A percentile compares a stretch with the other conserved stretches of the same genome.
phyloP scores from a whole-genome alignment of 345 rosid species.

The Eucalyptus urophylla region DNA sequence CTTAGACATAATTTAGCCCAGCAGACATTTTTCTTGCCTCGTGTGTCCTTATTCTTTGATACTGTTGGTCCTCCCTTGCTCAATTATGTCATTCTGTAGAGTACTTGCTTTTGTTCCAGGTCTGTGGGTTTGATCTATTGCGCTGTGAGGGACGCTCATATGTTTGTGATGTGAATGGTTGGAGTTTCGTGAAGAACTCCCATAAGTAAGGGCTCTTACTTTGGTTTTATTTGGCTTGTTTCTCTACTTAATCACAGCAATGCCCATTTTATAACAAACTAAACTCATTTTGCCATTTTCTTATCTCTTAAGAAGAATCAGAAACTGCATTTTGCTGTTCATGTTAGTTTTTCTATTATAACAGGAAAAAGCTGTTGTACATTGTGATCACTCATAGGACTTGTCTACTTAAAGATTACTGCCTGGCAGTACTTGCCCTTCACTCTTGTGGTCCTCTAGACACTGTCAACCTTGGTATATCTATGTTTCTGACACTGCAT shows the following conservation, averaged over 20 bases:
- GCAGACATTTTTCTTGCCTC: background rate
- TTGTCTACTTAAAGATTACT: background rate
- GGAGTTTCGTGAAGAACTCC: constrained; percentile 99
- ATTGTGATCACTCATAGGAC: background rate
- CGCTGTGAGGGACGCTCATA: constrained; percentile 95
- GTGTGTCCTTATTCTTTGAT: background rate
- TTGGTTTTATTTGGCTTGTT: background rate
- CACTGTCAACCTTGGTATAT: background rate
- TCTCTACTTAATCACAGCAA: background rate
- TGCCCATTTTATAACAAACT: background rate
- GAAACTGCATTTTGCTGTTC: background rate
- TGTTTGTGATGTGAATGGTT: constrained; percentile 98
- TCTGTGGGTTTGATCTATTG: constrained; percentile 97
- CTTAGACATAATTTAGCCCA: background rate
- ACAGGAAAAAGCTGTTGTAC: background rate
- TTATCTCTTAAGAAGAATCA: background rate
- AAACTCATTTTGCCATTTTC: background rate
- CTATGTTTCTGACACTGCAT: background rate
- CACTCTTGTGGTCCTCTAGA: background rate
- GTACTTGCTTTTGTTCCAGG: constrained; percentile 28
- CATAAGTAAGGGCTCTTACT: constrained; percentile 51
- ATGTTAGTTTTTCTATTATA: background rate
- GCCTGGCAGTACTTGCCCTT: background rate
- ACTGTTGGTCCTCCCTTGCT: background rate
- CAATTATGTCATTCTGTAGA: background rate